Percentiles rank a stretch among this genome's conserved stretches.
Conservation (phyloP, 2,329 filamentous ascomycete genomes). For the Phoma herbarum region DNA sequence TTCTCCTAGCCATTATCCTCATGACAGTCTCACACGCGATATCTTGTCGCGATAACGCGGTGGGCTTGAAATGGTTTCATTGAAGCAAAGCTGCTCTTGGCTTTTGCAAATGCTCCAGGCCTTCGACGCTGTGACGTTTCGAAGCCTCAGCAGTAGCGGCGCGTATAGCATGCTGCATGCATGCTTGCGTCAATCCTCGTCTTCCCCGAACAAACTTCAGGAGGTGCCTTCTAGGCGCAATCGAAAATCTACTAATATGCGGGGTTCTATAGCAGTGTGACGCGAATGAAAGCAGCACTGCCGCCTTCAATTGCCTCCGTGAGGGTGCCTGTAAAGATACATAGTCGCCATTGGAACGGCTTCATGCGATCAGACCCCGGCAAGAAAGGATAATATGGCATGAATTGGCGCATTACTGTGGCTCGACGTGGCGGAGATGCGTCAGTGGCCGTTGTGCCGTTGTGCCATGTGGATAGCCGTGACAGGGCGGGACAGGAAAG, state of each 20-base stretch:
- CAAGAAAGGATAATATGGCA: not conserved
- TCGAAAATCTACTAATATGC: conserved; percentile 3
- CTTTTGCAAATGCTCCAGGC: not conserved
- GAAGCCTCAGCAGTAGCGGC: conserved; percentile 1
- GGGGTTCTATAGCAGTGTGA: not conserved
- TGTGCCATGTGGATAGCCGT: conserved; percentile 36
- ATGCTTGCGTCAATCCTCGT: conserved; percentile 40
- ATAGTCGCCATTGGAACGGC: conserved; percentile 21
- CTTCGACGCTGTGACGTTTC: conserved; percentile 22
- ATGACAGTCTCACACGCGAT: not conserved
- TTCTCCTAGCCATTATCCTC: not conserved
- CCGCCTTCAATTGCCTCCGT: conserved; percentile 18
- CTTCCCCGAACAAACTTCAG: conserved; percentile 23
- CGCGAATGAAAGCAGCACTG: conserved; percentile 15
- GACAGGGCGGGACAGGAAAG: conserved; percentile 23
- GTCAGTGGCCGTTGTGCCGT: conserved; percentile 35
- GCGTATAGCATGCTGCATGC: conserved; percentile 1
- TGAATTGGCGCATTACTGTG: not conserved
- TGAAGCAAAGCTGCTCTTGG: not conserved
- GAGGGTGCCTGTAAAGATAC: conserved; percentile 10
- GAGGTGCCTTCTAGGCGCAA: not conserved
- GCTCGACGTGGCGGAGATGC: conserved; percentile 31
- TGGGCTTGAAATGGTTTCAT: not conserved
- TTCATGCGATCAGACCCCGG: not conserved
- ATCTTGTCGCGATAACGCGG: not conserved